Percentiles rank a stretch among this genome's conserved stretches.
These are phyloP conservation scores for Neofusicoccum ribis DNA, from an alignment of 2,329 filamentous ascomycete genomes.

Conservation along the genomic window DNA sequence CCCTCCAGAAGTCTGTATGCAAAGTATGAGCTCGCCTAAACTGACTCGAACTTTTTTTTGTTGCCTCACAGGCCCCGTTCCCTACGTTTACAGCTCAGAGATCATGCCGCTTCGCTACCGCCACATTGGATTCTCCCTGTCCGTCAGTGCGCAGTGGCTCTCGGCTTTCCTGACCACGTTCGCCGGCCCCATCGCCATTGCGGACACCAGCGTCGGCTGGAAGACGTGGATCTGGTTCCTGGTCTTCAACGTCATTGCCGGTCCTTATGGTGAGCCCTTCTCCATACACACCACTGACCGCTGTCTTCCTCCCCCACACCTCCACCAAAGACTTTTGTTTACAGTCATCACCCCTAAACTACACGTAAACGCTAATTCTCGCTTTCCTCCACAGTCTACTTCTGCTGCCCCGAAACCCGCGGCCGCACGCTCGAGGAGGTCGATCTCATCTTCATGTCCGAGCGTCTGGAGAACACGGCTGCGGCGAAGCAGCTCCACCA, in stretches of 20 bases:
- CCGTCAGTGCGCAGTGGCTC: conserved; percentile 35
- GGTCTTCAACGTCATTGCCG: conserved; percentile 34
- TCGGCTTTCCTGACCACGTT: conserved; percentile 39
- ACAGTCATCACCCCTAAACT: background rate
- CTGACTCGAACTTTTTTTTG: background rate
- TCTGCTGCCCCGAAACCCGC: conserved; percentile 30
- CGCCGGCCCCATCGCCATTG: conserved; percentile 36
- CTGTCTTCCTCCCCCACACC: background rate
- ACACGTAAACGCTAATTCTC: background rate
- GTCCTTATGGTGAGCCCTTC: conserved; percentile 28
- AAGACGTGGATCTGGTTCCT: conserved; percentile 37
- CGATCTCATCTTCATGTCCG: conserved; percentile 22
- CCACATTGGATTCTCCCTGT: conserved; percentile 36
- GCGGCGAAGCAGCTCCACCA: conserved; percentile 19
- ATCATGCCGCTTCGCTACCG: conserved; percentile 38
- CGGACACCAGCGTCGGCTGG: conserved; percentile 31
- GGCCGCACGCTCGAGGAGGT: conserved; percentile 33
- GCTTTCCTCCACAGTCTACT: conserved; percentile 25
- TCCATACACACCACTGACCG: background rate
- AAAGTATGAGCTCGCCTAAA: background rate
- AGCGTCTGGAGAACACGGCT: conserved; percentile 9
- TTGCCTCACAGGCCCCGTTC: conserved; percentile 1
- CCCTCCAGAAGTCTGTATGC: background rate
- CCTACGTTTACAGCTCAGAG: conserved; percentile 36
- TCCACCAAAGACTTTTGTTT: too few species aligned